Base-by-base conservation (phyloP, 2,329 filamentous ascomycete species). In the Parafenestella ontariensis region DNA sequence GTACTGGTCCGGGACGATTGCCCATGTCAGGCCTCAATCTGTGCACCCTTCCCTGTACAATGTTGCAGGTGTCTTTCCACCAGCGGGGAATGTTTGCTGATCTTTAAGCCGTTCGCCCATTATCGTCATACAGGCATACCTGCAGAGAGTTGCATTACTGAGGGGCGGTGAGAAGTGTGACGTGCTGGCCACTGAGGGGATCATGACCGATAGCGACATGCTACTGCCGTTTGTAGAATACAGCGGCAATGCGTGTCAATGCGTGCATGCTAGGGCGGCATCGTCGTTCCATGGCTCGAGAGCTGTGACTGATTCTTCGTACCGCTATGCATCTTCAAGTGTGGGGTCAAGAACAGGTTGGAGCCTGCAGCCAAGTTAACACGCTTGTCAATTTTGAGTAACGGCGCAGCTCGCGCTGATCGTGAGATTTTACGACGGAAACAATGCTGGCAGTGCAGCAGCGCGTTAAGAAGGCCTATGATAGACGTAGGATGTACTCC, bases 131-230 rank as follows among this genome's bases (percentile, higher is more conserved):
- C 31, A 3, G 29, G 41, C 15, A 31, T 29, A 18, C 23, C 24
- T 43, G 24, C 18, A 28, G 11, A 15, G 28, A 20, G 21, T n/a
- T 26, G 34, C 43, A 37, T 42, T 41, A 6, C 28, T 34, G 21
- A 43, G 49, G 42, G 41, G 62, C 62, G 62, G 62, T 64, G 60
- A 67, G 46, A 26, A 11, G 24, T 18, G 50, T 46, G 54, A 61
- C 50, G 54, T 56, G 56, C 55, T 56, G 52, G 54, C 48, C 54
- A 39, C 42, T 61, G 50, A 60, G 34, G 46, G 54, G 58, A 43
- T 29, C 48, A 53, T 52, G 52, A 64, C 62, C 5, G 24, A 6
- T 43, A 53, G 18, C 34, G 10, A 21, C 34, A 18, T 36, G 20
- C 42, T 44, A 41, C 39, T 51, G 44, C 44, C 31, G 44, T 42